phyloP scores from a whole-genome alignment of 805 yeast species.

The Saccharomycopsis lassenensis region DNA sequence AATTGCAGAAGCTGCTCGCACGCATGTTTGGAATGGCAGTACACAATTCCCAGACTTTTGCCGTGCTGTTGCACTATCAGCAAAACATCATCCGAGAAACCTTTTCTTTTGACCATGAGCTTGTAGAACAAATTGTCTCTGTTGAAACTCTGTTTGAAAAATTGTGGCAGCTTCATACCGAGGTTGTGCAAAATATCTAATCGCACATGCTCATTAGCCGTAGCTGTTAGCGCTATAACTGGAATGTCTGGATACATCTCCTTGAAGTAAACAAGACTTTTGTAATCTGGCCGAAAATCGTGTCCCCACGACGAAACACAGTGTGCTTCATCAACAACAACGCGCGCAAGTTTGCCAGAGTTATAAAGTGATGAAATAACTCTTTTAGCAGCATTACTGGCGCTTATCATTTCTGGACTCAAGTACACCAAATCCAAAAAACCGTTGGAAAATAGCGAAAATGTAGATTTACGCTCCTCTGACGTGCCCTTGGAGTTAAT shows the following conservation, averaged over 20 bases:
- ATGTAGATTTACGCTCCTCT: conserved; percentile 51
- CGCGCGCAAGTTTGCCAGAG: conserved; percentile 55
- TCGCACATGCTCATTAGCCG: conserved; percentile 86
- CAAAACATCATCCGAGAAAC: conserved; percentile 46
- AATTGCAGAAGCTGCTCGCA: conserved; percentile 74
- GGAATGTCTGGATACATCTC: conserved; percentile 69
- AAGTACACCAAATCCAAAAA: conserved; percentile 67
- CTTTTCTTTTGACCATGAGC: conserved; percentile 53
- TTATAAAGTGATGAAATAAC: conserved; percentile 49
- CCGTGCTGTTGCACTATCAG: conserved; percentile 40
- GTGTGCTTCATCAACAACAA: conserved; percentile 96
- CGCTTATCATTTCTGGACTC: conserved; percentile 90
- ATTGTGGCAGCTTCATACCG: conserved; percentile 46
- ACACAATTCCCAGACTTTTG: conserved; percentile 73
- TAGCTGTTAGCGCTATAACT: conserved; percentile 92
- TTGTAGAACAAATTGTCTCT: conserved; percentile 77
- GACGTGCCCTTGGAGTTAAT: conserved; percentile 65
- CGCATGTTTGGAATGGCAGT: conserved; percentile 81
- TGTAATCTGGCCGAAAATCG: conserved; percentile 94
- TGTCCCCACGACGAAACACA: conserved; percentile 99
- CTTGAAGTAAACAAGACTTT: conserved; percentile 66
- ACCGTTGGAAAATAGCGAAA: conserved; percentile 54
- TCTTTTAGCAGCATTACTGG: conserved; percentile 55
- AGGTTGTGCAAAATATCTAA: conserved; percentile 78
- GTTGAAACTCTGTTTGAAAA: conserved; percentile 85